These are phyloP conservation scores for Colletotrichum tropicale DNA, from an alignment of 2,329 filamentous ascomycete species.

Conservation along the genomic window DNA sequence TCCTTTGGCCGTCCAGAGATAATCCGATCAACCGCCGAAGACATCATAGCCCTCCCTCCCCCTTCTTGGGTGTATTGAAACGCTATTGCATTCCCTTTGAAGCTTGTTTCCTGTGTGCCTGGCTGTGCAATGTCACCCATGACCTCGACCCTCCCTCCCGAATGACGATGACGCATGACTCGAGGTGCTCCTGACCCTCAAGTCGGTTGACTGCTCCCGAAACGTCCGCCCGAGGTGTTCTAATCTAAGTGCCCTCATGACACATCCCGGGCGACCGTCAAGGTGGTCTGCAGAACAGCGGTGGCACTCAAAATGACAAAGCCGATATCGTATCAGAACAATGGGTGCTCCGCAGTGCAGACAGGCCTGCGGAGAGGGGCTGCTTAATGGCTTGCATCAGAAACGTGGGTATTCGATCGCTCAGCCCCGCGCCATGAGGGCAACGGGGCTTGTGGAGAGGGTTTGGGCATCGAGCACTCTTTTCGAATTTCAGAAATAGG, in stretches of 20 bases:
- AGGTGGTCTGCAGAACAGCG: neutral
- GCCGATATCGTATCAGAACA: neutral
- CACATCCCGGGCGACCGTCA: neutral
- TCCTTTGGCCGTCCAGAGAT: neutral
- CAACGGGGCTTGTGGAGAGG: neutral
- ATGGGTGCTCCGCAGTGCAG: neutral
- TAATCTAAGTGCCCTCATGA: slow-evolving; percentile 1
- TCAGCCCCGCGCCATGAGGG: neutral
- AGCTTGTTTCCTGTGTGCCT: neutral
- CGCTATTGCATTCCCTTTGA: neutral
- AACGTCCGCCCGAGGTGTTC: neutral
- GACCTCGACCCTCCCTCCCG: neutral
- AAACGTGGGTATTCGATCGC: slow-evolving; percentile 13
- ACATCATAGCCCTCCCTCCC: neutral
- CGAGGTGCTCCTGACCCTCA: neutral
- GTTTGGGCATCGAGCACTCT: neutral
- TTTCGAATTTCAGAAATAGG: neutral
- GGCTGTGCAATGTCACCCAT: neutral
- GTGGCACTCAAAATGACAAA: neutral
- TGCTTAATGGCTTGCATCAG: slow-evolving; percentile 20
- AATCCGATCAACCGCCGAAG: neutral
- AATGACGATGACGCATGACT: slow-evolving; percentile 6
- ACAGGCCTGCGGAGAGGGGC: neutral
- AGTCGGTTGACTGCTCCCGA: neutral
- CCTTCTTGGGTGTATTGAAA: neutral